Evolutionary conservation across 108 stramenopile species (phyloP).

Genomic region (Fistulifera solaris): DNA sequence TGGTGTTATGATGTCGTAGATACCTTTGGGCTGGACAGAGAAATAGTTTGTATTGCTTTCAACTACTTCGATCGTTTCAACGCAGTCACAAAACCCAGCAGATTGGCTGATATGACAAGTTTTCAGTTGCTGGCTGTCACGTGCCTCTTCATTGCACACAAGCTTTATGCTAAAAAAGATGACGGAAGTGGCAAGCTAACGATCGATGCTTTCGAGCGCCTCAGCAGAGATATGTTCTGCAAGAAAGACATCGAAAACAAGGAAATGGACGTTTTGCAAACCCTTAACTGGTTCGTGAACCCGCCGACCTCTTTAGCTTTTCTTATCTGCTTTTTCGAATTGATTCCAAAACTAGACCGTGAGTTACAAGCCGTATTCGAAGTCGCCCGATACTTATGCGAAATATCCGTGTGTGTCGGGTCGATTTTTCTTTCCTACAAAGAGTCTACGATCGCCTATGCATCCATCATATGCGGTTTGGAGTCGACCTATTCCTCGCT

Average conservation of each 20-base stretch:
- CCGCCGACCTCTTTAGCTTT: slow-evolving; percentile 37
- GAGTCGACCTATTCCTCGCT: slow-evolving; percentile 17
- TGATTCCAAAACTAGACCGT: not conserved
- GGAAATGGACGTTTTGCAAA: slow-evolving; percentile 30
- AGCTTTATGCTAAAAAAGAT: slow-evolving; percentile 44
- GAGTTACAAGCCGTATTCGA: slow-evolving; percentile 18
- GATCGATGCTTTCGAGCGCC: slow-evolving; percentile 20
- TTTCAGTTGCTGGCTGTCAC: slow-evolving; percentile 50
- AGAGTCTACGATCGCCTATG: slow-evolving; percentile 47
- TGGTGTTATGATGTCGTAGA: slow-evolving; percentile 54
- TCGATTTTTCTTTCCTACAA: slow-evolving; percentile 18
- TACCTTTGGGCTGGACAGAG: slow-evolving; percentile 56
- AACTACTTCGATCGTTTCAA: slow-evolving; percentile 39
- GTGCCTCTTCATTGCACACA: slow-evolving; percentile 55
- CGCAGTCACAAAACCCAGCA: slow-evolving; percentile 1
- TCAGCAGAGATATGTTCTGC: slow-evolving; percentile 37
- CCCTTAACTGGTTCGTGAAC: slow-evolving; percentile 31
- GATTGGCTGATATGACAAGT: slow-evolving; percentile 7
- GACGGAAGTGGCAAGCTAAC: slow-evolving; percentile 9
- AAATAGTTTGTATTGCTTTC: slow-evolving; percentile 47
- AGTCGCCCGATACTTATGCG: slow-evolving; percentile 37
- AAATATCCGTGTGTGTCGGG: slow-evolving; percentile 38
- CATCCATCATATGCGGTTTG: slow-evolving; percentile 44
- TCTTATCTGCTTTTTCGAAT: slow-evolving; percentile 14
- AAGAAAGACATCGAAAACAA: slow-evolving; percentile 27